These are phyloP conservation scores for Endocarpon pusillum DNA, from an alignment of 495 filamentous ascomycete species.

Conservation along the genomic window DNA sequence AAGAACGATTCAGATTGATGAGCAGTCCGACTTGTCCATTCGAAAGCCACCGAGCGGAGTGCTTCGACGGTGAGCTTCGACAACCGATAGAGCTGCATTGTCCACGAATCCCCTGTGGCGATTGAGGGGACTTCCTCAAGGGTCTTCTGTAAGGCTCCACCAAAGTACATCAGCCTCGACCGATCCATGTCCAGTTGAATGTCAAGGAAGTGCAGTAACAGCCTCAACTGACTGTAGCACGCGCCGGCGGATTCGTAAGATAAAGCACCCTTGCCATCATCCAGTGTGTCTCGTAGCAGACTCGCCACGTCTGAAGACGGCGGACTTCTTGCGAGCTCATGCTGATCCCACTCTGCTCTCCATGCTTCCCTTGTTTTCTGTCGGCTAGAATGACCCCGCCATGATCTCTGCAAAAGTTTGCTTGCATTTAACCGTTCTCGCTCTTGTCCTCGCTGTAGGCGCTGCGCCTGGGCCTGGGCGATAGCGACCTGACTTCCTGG, in stretches of 20 bases:
- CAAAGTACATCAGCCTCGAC: conserved; percentile 27
- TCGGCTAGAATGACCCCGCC: conserved; percentile 62
- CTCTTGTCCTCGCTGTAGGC: conserved; percentile 63
- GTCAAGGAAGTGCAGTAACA: conserved; percentile 33
- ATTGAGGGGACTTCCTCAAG: conserved; percentile 21
- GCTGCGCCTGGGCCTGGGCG: conserved; percentile 71
- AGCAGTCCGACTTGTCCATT: background rate
- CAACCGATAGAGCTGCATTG: conserved; percentile 27
- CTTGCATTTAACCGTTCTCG: conserved; percentile 60
- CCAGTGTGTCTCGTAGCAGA: conserved; percentile 1
- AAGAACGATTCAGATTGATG: conserved; percentile 18
- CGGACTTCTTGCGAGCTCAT: conserved; percentile 14
- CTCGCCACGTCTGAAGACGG: conserved; percentile 6
- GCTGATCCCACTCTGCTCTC: conserved; percentile 51
- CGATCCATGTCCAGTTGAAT: conserved; percentile 22
- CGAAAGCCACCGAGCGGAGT: conserved; percentile 18
- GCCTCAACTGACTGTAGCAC: conserved; percentile 27
- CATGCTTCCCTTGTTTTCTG: conserved; percentile 36
- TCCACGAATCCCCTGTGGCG: conserved; percentile 30
- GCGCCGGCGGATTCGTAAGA: conserved; percentile 32
- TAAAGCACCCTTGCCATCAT: conserved; percentile 2
- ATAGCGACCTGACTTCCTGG: conserved; percentile 63
- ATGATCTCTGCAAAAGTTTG: conserved; percentile 58
- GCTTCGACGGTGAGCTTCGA: conserved; percentile 27
- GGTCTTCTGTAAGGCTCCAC: conserved; percentile 24